These are phyloP conservation scores for Fusarium sp. DNA, from an alignment of 2,329 filamentous ascomycete genomes.

Conservation along the genomic window DNA sequence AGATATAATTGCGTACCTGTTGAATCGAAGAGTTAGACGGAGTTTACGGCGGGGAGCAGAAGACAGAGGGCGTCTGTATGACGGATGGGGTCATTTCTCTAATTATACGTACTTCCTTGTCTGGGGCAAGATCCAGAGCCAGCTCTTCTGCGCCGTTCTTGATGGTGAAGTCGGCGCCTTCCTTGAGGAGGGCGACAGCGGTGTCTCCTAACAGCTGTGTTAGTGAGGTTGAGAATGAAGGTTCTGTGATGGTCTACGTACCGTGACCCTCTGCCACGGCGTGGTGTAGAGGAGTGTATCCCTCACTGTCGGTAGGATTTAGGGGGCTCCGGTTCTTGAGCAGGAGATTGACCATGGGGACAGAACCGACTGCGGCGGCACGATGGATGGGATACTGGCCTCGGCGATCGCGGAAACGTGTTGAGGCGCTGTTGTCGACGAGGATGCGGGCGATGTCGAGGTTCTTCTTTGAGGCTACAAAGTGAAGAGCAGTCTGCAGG, in stretches of 20 bases:
- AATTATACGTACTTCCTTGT: constrained; percentile 71
- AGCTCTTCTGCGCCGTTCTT: constrained; percentile 73
- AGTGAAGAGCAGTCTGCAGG: constrained; percentile 82
- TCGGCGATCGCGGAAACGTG: constrained; percentile 81
- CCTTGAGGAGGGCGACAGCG: constrained; percentile 81
- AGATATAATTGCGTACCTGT: constrained; percentile 77
- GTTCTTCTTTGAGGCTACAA: constrained; percentile 88
- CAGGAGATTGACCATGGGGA: constrained; percentile 84
- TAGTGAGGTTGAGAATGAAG: background rate
- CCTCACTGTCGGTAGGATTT: constrained; percentile 81
- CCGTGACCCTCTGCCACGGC: constrained; percentile 78
- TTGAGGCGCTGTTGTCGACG: constrained; percentile 76
- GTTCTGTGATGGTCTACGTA: constrained; percentile 43
- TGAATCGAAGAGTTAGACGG: constrained; percentile 34
- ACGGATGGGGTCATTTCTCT: background rate
- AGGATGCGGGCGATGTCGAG: constrained; percentile 80
- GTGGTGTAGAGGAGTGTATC: constrained; percentile 90
- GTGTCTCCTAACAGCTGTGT: constrained; percentile 67
- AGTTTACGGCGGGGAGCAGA: constrained; percentile 13
- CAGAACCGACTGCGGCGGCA: constrained; percentile 86
- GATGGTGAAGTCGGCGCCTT: constrained; percentile 82
- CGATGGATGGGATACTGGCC: constrained; percentile 92
- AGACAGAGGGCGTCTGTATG: background rate
- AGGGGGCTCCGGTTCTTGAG: constrained; percentile 80
- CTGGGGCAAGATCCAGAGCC: constrained; percentile 83